Percentiles rank a stretch among this genome's conserved stretches.
Conservation (phyloP, 1,284 basidiomycete species). For the Fomitiporia mediterranea region DNA sequence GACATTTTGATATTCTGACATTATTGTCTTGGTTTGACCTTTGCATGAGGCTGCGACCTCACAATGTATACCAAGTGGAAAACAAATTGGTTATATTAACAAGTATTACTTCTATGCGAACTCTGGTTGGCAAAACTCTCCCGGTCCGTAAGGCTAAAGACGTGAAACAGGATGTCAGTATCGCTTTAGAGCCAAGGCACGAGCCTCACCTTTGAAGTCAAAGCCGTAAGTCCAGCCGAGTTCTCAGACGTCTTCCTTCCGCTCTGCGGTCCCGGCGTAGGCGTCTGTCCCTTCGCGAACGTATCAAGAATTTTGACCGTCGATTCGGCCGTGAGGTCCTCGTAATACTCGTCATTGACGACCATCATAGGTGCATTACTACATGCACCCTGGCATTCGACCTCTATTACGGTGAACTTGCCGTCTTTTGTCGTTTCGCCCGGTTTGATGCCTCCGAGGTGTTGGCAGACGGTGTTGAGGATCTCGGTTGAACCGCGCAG, state of each 20-base stretch:
- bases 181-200: background rate
- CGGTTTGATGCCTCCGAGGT: constrained; percentile 81
- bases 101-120: constrained; percentile 56
- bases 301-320: constrained; percentile 87
- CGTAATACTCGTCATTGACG: constrained; percentile 96
- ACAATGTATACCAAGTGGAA: no score
- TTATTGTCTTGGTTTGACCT: no score
- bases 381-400: constrained; percentile 98
- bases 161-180: constrained; percentile 17
- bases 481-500: constrained; percentile 90
- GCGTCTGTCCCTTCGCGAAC: constrained; percentile 81
- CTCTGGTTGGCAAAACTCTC: constrained; percentile 84
- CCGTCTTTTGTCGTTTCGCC: constrained; percentile 93
- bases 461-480: constrained; percentile 78
- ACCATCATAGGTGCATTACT: constrained; percentile 99
- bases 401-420: constrained; percentile 97
- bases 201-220: constrained; percentile 70
- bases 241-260: constrained; percentile 86
- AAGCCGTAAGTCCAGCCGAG: constrained; percentile 81
- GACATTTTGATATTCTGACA: no score
- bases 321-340: constrained; percentile 92
- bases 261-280: constrained; percentile 90
- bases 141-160: constrained; percentile 87
- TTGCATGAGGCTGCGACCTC: no score
- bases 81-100: no score